Percentiles rank a stretch among this genome's conserved stretches.
Conservation (phyloP, 768 basidiomycete genomes). For the Tricholoma flavovirens region DNA sequence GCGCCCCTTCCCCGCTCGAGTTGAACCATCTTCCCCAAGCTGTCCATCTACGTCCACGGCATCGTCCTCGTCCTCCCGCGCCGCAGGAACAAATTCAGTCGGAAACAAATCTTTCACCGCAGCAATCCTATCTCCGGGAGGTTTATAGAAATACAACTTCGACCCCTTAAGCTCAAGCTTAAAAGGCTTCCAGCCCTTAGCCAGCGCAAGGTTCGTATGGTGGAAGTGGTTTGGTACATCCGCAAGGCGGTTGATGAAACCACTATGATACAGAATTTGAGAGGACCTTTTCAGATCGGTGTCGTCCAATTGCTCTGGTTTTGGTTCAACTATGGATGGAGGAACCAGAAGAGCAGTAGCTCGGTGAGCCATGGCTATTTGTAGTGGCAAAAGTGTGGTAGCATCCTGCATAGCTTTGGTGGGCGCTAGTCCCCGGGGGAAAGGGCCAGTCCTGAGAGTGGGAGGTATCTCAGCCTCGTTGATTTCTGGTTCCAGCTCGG, state of each 20-base stretch:
- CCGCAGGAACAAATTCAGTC: constrained; percentile 49
- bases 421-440: constrained; percentile 4
- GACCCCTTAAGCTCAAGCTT: constrained; percentile 81
- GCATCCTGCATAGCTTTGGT: constrained; percentile 4
- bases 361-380: constrained; percentile 8
- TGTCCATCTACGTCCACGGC: constrained; percentile 14
- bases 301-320: constrained; percentile 23
- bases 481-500: constrained; percentile 28
- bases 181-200: constrained; percentile 83
- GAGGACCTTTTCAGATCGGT: constrained; percentile 54
- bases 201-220: constrained; percentile 31
- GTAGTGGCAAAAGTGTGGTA: neutral
- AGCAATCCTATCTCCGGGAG: constrained; percentile 59
- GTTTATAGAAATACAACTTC: constrained; percentile 84
- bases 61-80: constrained; percentile 44
- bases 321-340: constrained; percentile 41
- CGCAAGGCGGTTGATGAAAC: constrained; percentile 71
- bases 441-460: constrained; percentile 8
- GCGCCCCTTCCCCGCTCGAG: constrained; percentile 26
- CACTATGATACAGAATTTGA: constrained; percentile 70
- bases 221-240: constrained; percentile 38
- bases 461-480: constrained; percentile 11
- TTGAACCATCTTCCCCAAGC: constrained; percentile 14
- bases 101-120: constrained; percentile 76
- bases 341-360: constrained; percentile 41